These are phyloP conservation scores for Auxenochlorella pyrenoidosa DNA, from an alignment of 139 green algal genomes.

Conservation along the genomic window DNA sequence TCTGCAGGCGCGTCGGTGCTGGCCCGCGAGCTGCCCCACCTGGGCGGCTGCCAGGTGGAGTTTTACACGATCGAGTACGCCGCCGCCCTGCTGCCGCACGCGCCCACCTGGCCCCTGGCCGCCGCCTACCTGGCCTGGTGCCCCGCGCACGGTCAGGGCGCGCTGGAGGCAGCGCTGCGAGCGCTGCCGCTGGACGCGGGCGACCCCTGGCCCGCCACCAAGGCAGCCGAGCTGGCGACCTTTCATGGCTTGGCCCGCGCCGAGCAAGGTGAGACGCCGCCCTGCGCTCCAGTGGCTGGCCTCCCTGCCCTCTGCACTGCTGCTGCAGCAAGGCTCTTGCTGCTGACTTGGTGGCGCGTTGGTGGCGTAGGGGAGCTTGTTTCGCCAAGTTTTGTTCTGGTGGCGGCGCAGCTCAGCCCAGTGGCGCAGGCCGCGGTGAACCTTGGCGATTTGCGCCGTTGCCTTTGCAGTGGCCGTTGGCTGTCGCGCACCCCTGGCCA, in stretches of 20 bases:
- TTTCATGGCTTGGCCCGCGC: conserved; percentile 48
- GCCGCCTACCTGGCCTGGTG: conserved; percentile 76
- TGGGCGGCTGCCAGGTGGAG: conserved; percentile 47
- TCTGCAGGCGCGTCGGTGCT: conserved; percentile 21
- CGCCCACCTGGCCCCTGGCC: conserved; percentile 59
- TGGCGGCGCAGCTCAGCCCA: no score
- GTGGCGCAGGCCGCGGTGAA: no score
- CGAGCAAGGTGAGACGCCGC: conserved; percentile 10
- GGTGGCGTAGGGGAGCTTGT: no score
- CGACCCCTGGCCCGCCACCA: conserved; percentile 40
- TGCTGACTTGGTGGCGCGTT: no score
- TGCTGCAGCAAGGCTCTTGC: no score
- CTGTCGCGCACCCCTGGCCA: no score
- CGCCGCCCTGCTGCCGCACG: conserved; percentile 45
- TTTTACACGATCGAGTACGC: conserved; percentile 63
- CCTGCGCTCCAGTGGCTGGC: neutral
- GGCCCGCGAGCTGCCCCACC: conserved; percentile 29
- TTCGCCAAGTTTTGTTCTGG: no score
- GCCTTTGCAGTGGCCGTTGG: no score
- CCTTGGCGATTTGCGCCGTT: no score
- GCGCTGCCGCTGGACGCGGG: conserved; percentile 54
- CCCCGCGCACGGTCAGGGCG: conserved; percentile 63
- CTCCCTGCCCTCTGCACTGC: no score
- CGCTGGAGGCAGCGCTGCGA: conserved; percentile 63
- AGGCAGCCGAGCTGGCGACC: conserved; percentile 47